Evolutionary conservation across 2,329 filamentous ascomycete genomes (phyloP).

Genomic region (Phoma sp.): DNA sequence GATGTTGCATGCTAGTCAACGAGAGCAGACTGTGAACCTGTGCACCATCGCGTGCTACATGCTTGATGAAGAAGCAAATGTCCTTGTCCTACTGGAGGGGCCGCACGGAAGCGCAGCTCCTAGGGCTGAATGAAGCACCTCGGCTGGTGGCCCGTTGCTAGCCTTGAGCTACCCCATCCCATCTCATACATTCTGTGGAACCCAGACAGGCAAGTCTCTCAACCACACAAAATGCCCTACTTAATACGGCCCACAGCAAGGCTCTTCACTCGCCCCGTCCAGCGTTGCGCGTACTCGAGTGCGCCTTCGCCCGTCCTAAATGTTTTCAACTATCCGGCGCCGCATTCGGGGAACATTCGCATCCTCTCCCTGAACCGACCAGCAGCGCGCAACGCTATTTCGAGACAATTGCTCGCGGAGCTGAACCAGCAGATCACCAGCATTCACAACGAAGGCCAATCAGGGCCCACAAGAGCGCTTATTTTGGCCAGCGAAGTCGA

Average conservation of each 20-base stretch:
- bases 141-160: slow-evolving; percentile 21
- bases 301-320: slow-evolving; percentile 65
- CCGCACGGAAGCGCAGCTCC: no score
- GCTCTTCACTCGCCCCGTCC: slow-evolving; percentile 30
- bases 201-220: not conserved
- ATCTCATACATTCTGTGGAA: not conserved
- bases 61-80: no score
- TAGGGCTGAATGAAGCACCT: no score
- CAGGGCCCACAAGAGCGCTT: slow-evolving; percentile 74
- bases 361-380: slow-evolving; percentile 88
- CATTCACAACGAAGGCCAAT: slow-evolving; percentile 66
- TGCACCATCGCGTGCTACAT: no score
- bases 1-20: no score
- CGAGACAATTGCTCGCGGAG: slow-evolving; percentile 73
- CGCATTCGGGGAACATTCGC: slow-evolving; percentile 81
- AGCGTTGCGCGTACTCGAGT: slow-evolving; percentile 47
- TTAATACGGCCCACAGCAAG: slow-evolving; percentile 27
- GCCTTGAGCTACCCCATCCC: slow-evolving; percentile 15
- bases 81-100: no score
- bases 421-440: slow-evolving; percentile 75
- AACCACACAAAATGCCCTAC: slow-evolving; percentile 29
- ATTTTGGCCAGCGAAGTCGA: slow-evolving; percentile 87
- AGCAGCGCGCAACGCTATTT: slow-evolving; percentile 87
- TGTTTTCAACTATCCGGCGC: slow-evolving; percentile 75
- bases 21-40: no score